Evolutionary conservation across 371 early-diverging fungal species (phyloP).

Genomic region (Rhizopus sp.): DNA sequence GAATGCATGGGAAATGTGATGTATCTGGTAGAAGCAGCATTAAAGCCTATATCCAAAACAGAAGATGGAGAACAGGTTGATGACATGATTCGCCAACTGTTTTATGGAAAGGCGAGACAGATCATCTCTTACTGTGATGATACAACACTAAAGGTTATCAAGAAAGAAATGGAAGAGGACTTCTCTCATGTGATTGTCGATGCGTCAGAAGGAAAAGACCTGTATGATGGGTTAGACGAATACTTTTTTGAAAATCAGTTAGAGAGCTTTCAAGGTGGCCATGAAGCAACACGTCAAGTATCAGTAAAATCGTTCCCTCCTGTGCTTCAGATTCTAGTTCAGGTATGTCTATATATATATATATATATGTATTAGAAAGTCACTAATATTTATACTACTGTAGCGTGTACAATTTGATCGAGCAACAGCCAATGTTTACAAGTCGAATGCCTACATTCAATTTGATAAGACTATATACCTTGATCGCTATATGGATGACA

Average conservation of each 20-base stretch:
- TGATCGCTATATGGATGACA: slow-evolving; percentile 56
- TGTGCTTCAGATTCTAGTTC: slow-evolving; percentile 64
- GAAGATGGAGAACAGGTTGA: slow-evolving; percentile 39
- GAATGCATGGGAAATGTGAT: slow-evolving; percentile 78
- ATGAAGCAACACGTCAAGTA: slow-evolving; percentile 55
- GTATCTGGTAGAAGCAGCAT: slow-evolving; percentile 61
- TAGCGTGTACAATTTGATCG: slow-evolving; percentile 73
- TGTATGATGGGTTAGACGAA: slow-evolving; percentile 65
- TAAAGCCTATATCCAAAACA: slow-evolving; percentile 39
- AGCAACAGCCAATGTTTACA: slow-evolving; percentile 57
- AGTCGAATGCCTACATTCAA: slow-evolving; percentile 63
- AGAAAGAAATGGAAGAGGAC: slow-evolving; percentile 58
- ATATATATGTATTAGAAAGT: neutral
- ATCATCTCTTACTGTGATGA: slow-evolving; percentile 54
- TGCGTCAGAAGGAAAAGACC: slow-evolving; percentile 53
- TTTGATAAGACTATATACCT: slow-evolving; percentile 58
- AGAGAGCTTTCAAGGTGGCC: slow-evolving; percentile 52
- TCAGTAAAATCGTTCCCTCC: slow-evolving; percentile 60
- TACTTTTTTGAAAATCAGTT: slow-evolving; percentile 59
- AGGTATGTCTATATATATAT: slow-evolving; percentile 30
- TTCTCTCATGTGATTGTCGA: slow-evolving; percentile 70
- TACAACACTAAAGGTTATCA: slow-evolving; percentile 32
- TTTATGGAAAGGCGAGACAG: slow-evolving; percentile 69
- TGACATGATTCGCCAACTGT: slow-evolving; percentile 53
- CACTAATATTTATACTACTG: neutral